These are phyloP conservation scores for Apiotrichum sp. DNA, from an alignment of 1,284 basidiomycete species.

Conservation along the genomic window DNA sequence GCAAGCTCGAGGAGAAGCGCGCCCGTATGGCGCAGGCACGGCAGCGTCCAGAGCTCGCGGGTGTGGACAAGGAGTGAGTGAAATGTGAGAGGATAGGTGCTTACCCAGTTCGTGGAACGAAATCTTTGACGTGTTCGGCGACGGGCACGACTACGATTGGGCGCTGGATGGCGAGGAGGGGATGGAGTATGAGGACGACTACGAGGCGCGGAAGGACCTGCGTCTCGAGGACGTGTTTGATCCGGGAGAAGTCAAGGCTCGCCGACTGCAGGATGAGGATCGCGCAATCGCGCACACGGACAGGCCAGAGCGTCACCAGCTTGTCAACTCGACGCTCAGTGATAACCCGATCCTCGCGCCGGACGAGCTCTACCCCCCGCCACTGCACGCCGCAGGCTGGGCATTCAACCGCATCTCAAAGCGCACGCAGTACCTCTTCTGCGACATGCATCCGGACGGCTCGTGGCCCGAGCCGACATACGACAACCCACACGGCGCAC, in stretches of 20 bases:
- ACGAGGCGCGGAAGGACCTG: slow-evolving; percentile 62
- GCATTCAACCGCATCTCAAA: slow-evolving; percentile 76
- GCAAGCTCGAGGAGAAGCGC: slow-evolving; percentile 64
- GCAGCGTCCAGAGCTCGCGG: slow-evolving; percentile 68
- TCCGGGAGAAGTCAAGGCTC: slow-evolving; percentile 88
- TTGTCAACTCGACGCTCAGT: slow-evolving; percentile 78
- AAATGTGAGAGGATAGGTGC: background rate
- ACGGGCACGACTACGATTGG: slow-evolving; percentile 95
- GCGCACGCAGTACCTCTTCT: slow-evolving; percentile 58
- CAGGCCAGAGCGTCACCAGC: slow-evolving; percentile 93
- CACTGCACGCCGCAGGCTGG: slow-evolving; percentile 80
- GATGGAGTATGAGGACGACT: slow-evolving; percentile 60
- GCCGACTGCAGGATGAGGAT: slow-evolving; percentile 89
- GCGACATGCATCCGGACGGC: slow-evolving; percentile 24
- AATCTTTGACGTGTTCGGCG: slow-evolving; percentile 93
- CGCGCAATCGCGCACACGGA: slow-evolving; percentile 85
- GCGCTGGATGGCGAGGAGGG: slow-evolving; percentile 68
- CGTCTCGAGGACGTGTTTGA: slow-evolving; percentile 95
- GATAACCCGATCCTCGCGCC: slow-evolving; percentile 59
- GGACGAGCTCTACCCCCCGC: slow-evolving; percentile 48
- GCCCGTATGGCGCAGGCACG: slow-evolving; percentile 60
- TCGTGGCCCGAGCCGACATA: slow-evolving; percentile 36
- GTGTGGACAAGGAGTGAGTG: slow-evolving; percentile 78
- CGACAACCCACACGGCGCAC: slow-evolving; percentile 40
- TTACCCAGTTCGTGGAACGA: slow-evolving; percentile 82